Evolutionary conservation across 768 basidiomycete genomes (phyloP).

Genomic region (Termitomyces sp.): DNA sequence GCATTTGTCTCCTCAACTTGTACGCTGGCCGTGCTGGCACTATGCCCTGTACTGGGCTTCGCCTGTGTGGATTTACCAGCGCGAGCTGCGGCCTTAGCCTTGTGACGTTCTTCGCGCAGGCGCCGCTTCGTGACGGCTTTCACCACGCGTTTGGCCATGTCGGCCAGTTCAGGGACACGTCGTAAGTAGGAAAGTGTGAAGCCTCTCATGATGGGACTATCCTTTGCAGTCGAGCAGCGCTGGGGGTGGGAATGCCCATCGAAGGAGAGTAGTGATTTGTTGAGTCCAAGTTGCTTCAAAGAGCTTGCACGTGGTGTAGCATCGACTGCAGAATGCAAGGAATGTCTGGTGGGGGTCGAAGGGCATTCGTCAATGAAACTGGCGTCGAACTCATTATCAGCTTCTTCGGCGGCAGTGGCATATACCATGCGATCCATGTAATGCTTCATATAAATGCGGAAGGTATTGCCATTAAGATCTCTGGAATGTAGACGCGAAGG

Average conservation of each 20-base stretch:
- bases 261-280: constrained; percentile 14
- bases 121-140: constrained; percentile 52
- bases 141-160: constrained; percentile 61
- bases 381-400: constrained; percentile 4
- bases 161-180: constrained; percentile 66
- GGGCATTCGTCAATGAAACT: neutral
- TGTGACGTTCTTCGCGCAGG: constrained; percentile 42
- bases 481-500: constrained; percentile 61
- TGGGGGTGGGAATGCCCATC: neutral
- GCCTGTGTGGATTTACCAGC: neutral
- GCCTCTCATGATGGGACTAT: constrained; percentile 26
- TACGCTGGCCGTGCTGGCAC: neutral
- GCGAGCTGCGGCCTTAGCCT: constrained; percentile 19
- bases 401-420: constrained; percentile 4
- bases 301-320: constrained; percentile 20
- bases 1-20: constrained; percentile 21
- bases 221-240: neutral
- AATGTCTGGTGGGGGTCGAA: constrained; percentile 7
- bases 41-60: neutral
- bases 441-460: constrained; percentile 72
- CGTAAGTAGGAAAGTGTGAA: constrained; percentile 73
- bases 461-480: constrained; percentile 66
- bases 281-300: neutral
- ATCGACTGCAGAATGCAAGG: constrained; percentile 3
- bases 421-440: constrained; percentile 61